Evolutionary conservation across 2,329 filamentous ascomycete species (phyloP).

Genomic region (Chalara sp.): DNA sequence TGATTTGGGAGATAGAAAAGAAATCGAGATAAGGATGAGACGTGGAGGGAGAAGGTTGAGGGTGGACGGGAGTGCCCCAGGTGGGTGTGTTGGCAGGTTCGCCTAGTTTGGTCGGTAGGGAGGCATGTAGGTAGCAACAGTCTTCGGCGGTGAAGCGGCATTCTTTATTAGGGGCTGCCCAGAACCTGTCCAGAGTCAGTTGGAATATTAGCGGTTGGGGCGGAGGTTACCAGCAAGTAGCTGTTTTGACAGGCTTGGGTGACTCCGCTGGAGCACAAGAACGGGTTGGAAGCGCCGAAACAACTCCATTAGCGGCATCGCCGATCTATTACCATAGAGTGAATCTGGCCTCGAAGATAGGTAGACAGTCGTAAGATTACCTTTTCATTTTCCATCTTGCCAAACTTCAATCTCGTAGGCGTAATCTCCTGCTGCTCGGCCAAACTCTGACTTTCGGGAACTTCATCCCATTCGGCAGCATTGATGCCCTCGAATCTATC

Average conservation of each 20-base stretch:
- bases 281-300: background rate
- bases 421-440: background rate
- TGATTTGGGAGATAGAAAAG: too few species aligned
- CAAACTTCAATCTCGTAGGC: background rate
- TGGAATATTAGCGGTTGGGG: background rate
- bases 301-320: constrained; percentile 1
- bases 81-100: too few species aligned
- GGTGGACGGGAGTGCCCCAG: too few species aligned
- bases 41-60: too few species aligned
- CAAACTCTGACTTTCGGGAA: background rate
- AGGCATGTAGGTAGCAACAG: too few species aligned
- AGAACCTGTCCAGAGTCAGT: background rate
- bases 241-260: background rate
- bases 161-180: background rate
- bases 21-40: too few species aligned
- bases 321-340: constrained; percentile 1
- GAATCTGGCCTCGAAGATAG: background rate
- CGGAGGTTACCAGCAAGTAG: background rate
- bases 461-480: background rate
- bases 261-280: constrained; percentile 2
- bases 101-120: too few species aligned
- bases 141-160: background rate
- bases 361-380: background rate
- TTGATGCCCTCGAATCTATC: background rate
- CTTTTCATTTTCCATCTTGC: background rate